Percentiles rank a stretch among this genome's conserved stretches.
Evolutionary conservation across 306 rosid genomes (phyloP).

Genomic region (Dalbergia oliveri): DNA sequence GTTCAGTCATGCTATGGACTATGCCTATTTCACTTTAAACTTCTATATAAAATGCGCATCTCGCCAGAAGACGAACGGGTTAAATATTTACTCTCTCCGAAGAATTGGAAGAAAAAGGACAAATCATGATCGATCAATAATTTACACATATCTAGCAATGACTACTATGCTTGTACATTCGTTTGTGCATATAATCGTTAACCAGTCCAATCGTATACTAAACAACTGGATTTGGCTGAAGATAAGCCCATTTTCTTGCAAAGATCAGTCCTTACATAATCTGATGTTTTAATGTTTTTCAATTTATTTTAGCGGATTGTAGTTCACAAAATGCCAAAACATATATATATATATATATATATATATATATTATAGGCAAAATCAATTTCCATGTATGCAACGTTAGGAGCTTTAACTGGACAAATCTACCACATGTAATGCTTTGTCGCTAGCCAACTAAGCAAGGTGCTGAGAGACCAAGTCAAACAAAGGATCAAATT

Average conservation of each 20-base stretch:
- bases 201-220: neutral
- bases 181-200: too few species aligned
- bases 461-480: constrained; percentile 15
- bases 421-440: constrained; percentile 37
- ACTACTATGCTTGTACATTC: too few species aligned
- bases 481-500: constrained; percentile 31
- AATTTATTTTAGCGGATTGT: neutral
- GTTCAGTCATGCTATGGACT: too few species aligned
- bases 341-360: too few species aligned
- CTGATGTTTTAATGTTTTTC: neutral
- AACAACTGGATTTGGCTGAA: constrained; percentile 20
- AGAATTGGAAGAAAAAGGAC: neutral
- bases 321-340: neutral
- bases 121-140: neutral
- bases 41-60: too few species aligned
- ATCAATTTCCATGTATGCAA: neutral
- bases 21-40: too few species aligned
- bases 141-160: too few species aligned
- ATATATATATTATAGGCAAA: neutral
- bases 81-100: neutral
- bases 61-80: neutral
- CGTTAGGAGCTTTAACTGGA: neutral
- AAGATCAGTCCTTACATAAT: constrained; percentile 27
- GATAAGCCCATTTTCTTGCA: constrained; percentile 21
- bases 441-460: constrained; percentile 44